These are phyloP conservation scores for Rhododendron griersonianum DNA, from an alignment of 148 eudicot species.

Conservation along the genomic window DNA sequence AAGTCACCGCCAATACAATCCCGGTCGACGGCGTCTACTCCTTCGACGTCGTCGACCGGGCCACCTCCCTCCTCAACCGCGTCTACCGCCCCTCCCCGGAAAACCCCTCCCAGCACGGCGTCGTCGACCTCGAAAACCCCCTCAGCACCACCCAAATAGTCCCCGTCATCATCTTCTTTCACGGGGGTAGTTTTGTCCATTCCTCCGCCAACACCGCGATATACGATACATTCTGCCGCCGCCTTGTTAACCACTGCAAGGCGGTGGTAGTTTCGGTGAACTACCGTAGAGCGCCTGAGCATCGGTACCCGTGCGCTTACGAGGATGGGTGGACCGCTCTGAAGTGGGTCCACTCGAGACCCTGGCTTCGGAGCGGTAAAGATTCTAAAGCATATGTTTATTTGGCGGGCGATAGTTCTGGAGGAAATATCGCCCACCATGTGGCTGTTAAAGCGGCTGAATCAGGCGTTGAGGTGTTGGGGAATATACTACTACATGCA, in stretches of 20 bases:
- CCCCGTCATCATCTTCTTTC: slow-evolving; percentile 76
- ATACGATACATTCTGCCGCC: slow-evolving; percentile 69
- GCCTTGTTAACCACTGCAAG: slow-evolving; percentile 49
- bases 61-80: slow-evolving; percentile 50
- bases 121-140: slow-evolving; percentile 48
- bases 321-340: slow-evolving; percentile 82
- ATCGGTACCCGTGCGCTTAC: slow-evolving; percentile 68
- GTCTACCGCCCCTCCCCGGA: slow-evolving; percentile 45
- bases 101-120: slow-evolving; percentile 28
- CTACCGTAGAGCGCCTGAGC: slow-evolving; percentile 71
- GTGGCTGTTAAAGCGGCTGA: slow-evolving; percentile 66
- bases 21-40: slow-evolving; percentile 74
- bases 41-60: slow-evolving; percentile 55
- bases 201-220: slow-evolving; percentile 77
- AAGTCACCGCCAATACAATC: slow-evolving; percentile 51
- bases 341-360: slow-evolving; percentile 62
- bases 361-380: slow-evolving; percentile 61
- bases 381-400: slow-evolving; percentile 52
- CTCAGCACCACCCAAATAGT: slow-evolving; percentile 43
- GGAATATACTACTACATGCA: slow-evolving; percentile 63
- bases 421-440: slow-evolving; percentile 84
- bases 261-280: slow-evolving; percentile 77
- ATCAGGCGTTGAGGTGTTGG: slow-evolving; percentile 53
- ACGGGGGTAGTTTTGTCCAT: slow-evolving; percentile 83
- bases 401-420: slow-evolving; percentile 84